Evolutionary conservation across 2,329 filamentous ascomycete species (phyloP), one percentile per base, ranked within the genome.

Genomic region (Beauveria sp.): DNA sequence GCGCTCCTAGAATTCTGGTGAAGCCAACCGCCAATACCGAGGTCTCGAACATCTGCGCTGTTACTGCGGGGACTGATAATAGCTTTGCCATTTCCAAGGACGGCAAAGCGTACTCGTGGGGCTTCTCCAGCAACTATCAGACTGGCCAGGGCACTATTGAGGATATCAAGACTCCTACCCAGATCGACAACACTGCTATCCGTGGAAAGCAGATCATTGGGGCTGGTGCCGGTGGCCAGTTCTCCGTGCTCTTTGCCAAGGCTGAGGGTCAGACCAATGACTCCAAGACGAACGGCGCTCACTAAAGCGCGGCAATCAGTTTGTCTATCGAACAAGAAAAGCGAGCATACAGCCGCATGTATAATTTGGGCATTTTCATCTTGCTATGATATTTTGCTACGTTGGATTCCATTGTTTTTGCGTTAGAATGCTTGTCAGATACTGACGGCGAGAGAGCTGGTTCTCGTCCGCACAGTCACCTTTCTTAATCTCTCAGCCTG

Each of bases 201-300:
- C 82, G 86, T 34, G 90, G 85, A 47, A 87, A 88, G 75, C 86
- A 87, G 73, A 80, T 97, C 49, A 81, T 86, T 40, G 91, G 82
- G 75, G 90, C 89, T n/a, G 90, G 90, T 49, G 88, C 88, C n/a
- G 93, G 93, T 66, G 92, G 92, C 5, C 93, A 97, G 71, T 97
- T 86, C 73, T 88, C 86, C 1, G 75, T 90, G 26, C 68, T 90
- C n/a, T 79, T 81, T 10, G 81, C 81, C 58, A 70, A 71, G 63
- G 67, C 75, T 26, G 70, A 71, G 22, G 70, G 64, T 40, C 62
- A 63, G 26, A 63, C 63, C 26, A 61, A 68, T 10, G 65, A 52
- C 1, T 67, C 68, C 54, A 65, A 66, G 61, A 65, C 66, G 46
- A 76, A 76, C 49, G 74, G 74, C 16, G 40, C 18, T 22, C 43